Conservation (phyloP, 192 early-diverging fungal species). For the Coemansia sp. region DNA sequence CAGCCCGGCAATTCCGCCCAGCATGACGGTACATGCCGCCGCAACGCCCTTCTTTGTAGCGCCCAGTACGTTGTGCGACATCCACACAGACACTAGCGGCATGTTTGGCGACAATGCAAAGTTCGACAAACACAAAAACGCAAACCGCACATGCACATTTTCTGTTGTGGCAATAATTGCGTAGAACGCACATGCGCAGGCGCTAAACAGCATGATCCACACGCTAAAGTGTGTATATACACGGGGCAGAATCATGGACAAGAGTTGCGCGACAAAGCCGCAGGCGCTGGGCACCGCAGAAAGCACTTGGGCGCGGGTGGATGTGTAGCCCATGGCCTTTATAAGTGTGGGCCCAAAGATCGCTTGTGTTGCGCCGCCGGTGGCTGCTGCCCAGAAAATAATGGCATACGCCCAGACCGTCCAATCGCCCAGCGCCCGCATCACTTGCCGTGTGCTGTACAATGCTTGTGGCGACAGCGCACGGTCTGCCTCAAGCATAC, state of each 20-base stretch:
- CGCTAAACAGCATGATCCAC: constrained; percentile 55
- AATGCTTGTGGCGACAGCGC: constrained; percentile 19
- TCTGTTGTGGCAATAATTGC: constrained; percentile 52
- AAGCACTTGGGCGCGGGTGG: constrained; percentile 44
- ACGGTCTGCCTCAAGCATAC: constrained; percentile 43
- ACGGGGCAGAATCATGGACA: constrained; percentile 39
- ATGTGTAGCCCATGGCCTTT: constrained; percentile 48
- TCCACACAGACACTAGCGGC: constrained; percentile 56
- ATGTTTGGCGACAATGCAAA: constrained; percentile 51
- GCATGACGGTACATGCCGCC: constrained; percentile 44
- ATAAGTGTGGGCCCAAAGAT: constrained; percentile 49
- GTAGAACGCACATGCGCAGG: constrained; percentile 53
- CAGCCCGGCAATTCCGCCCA: constrained; percentile 55
- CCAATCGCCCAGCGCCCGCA: constrained; percentile 38
- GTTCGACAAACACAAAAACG: constrained; percentile 43
- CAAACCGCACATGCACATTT: constrained; percentile 26
- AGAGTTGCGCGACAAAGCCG: constrained; percentile 40
- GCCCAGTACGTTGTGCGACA: constrained; percentile 61
- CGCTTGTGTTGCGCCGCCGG: constrained; percentile 47
- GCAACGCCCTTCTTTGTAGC: constrained; percentile 62
- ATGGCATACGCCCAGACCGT: constrained; percentile 51
- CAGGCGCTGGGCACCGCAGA: constrained; percentile 46
- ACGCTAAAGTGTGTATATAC: constrained; percentile 26
- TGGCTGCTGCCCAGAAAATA: constrained; percentile 47
- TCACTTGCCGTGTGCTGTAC: constrained; percentile 37